Evolutionary conservation across 208 protist genomes (phyloP).

Genomic region (Vickermania spadyakhi): DNA sequence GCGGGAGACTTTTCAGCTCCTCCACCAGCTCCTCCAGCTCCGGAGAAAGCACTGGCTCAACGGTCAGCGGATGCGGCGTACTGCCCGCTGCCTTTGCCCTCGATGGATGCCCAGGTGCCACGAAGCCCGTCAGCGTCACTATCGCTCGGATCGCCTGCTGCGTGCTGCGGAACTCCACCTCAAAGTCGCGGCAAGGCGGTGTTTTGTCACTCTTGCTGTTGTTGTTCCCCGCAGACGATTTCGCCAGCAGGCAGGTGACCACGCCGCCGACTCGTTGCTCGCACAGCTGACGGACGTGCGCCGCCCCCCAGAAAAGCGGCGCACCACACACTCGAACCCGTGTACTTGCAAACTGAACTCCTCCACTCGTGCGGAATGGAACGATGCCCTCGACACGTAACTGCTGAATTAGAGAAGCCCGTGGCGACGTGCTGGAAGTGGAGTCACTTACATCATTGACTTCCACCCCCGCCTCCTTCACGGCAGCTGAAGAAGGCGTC

Average conservation of each 20-base stretch:
- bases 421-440: background rate
- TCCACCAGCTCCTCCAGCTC: conserved; percentile 39
- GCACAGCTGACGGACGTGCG: background rate
- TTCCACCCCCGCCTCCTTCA: too few relatives aligned
- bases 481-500: too few relatives aligned
- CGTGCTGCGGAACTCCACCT: conserved; percentile 43
- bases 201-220: conserved; percentile 1
- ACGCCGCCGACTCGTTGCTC: background rate
- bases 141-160: conserved; percentile 46
- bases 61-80: conserved; percentile 26
- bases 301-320: background rate
- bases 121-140: conserved; percentile 23
- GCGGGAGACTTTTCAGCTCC: conserved; percentile 12
- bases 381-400: background rate
- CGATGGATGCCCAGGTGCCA: conserved; percentile 5
- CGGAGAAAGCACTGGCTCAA: conserved; percentile 57
- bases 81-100: too few relatives aligned
- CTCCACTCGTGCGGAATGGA: background rate
- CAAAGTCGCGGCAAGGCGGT: conserved; percentile 27
- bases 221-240: conserved; percentile 5
- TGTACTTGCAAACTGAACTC: background rate
- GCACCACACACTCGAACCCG: background rate
- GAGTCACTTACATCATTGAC: too few relatives aligned
- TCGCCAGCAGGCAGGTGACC: background rate
- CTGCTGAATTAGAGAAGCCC: background rate